Evolutionary conservation across 768 basidiomycete genomes (phyloP), one percentile per base, ranked within the genome.

Genomic region (Lentinula aciculospora): DNA sequence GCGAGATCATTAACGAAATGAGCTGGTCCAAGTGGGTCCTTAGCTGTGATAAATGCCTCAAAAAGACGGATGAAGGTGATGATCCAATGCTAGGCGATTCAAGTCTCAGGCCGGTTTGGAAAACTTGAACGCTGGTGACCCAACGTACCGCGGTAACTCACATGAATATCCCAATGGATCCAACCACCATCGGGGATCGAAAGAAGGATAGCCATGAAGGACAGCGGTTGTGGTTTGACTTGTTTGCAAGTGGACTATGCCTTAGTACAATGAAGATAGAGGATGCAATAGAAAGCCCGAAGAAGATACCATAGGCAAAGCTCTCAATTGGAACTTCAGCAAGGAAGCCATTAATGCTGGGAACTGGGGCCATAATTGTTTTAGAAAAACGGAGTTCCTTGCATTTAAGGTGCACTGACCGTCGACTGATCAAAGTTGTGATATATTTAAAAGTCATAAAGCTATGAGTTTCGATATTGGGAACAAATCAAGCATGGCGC

Each of bases 51-150:
- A 37, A 65, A 63, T 9, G 60, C 64, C 40, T 60, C 42, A 34
- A 65, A 65, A 5, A 58, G 32, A 27, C 64, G 60, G 19, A 56
- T 59, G 29, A 61, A 39, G 17, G 58, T 60, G 31, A 57, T 10
- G 13, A 60, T 47, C 62, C 62, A 65, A 44, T 62, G 63, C 63
- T 64, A 19, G 31, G 13, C 12, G 45, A 53, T 29, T 29, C 21
- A 19, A 59, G 40, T 29, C 37, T 19, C 9, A 46, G 17, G 44
- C 19, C 19, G 19, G 9, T 37, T 9, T 5, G 8, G 8, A n/a
- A 23, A 15, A 31, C 21, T 7, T n/a, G 4, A 23, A 29, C 6
- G n/a, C n/a, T n/a, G n/a, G n/a, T n/a, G n/a, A n/a, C n/a, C n/a
- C n/a, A 6, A 56, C 53, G 13, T 31, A 59, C 58, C 27, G 54